phyloP scores from a whole-genome alignment of 768 basidiomycete species.

The Tremella mesenterica region DNA sequence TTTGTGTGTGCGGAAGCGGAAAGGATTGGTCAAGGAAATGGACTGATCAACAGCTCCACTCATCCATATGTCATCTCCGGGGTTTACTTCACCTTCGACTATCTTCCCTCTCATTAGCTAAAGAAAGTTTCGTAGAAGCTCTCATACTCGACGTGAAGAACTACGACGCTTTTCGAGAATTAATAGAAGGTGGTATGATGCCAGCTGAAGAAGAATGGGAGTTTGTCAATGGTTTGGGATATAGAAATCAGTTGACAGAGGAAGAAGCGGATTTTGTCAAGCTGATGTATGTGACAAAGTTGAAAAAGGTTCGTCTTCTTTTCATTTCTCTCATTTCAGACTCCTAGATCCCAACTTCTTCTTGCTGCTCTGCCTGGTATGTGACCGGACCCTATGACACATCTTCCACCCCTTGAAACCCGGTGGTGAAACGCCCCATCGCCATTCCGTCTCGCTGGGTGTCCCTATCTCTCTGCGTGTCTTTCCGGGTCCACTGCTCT shows the following conservation, averaged over 20 bases:
- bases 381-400: too few relatives aligned
- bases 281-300: slow-evolving; percentile 80
- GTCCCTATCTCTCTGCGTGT: too few relatives aligned
- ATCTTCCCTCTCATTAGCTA: slow-evolving; percentile 81
- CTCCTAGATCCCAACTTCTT: too few relatives aligned
- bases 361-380: too few relatives aligned
- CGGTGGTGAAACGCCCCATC: too few relatives aligned
- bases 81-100: slow-evolving; percentile 90
- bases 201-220: slow-evolving; percentile 96
- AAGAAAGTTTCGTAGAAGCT: slow-evolving; percentile 92
- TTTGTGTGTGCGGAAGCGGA: too few relatives aligned
- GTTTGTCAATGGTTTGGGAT: slow-evolving; percentile 76
- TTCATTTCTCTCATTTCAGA: background rate
- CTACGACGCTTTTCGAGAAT: slow-evolving; percentile 86
- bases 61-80: slow-evolving; percentile 91
- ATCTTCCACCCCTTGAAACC: too few relatives aligned
- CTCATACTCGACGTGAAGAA: slow-evolving; percentile 90
- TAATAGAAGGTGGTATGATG: slow-evolving; percentile 92
- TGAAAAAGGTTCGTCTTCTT: slow-evolving; percentile 60
- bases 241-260: slow-evolving; percentile 63
- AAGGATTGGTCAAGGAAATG: too few relatives aligned
- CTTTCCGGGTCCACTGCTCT: too few relatives aligned
- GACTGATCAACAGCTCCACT: slow-evolving; percentile 63
- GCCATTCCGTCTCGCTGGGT: too few relatives aligned
- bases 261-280: slow-evolving; percentile 86